Base-by-base conservation (phyloP, 1,139 yeast genomes). In the Blastobotrys buckinghamii region DNA sequence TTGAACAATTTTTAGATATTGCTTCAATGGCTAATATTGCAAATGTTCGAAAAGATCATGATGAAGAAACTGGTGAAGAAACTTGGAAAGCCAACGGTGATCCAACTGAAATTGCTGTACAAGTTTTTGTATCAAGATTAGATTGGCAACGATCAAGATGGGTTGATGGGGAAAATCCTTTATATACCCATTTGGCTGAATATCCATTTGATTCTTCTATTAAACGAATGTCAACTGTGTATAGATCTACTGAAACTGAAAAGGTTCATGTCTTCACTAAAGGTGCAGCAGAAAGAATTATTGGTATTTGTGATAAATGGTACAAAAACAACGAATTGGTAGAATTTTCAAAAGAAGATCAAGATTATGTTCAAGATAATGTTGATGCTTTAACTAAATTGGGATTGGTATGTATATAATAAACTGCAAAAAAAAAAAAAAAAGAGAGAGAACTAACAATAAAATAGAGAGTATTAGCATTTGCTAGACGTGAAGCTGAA, bases 81-180 rank as follows among this genome's bases (percentile, higher is more conserved):
- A 69, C 67, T 17, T 85, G 94, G 92, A 79, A 78, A 58, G 88
- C 87, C 15, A 82, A 81, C 59, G 95, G 94, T 48, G 95, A 85
- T 62, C 89, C 95, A 35, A 85, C 95, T 2, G 95, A 85, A 67
- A 79, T 83, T 59, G 92, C 95, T 13, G 81, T 85, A 53, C 86
- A 84, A 60, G 89, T 85, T 0, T 84, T 84, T 62, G 75, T 79
- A 16, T 68, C 78, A 36, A 73, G 92, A 55, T 65, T 81, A 42
- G 76, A 75, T 27, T 74, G 66, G 59, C 70, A 71, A 9, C 73
- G 87, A 56, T 69, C 70, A 8, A 60, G 60, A 1, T 59, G 79
- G 46, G 67, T 72, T 17, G 66, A 68, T 3, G 39, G 39, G 2
- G 63, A 52, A 24, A 17, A 53, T 51, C 17, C 50, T 37, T 32